These are phyloP conservation scores for Colletotrichum brevisporum DNA, from an alignment of 2,329 filamentous ascomycete genomes.

Conservation along the genomic window DNA sequence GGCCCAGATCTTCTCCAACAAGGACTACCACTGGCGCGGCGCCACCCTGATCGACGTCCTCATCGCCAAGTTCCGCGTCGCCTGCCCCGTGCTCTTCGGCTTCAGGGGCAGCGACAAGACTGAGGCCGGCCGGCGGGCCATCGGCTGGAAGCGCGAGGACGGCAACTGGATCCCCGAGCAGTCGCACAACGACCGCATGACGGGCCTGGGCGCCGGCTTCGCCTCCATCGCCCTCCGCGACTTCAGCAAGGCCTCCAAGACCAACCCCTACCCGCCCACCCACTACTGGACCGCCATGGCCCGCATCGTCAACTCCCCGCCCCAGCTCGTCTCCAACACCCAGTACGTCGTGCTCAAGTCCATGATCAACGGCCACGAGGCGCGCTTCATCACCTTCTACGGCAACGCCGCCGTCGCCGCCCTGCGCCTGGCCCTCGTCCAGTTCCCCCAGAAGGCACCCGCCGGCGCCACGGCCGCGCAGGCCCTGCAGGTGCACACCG, in stretches of 20 bases:
- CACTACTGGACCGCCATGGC: slow-evolving; percentile 89
- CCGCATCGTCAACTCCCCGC: slow-evolving; percentile 81
- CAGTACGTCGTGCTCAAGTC: slow-evolving; percentile 79
- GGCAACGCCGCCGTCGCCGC: slow-evolving; percentile 82
- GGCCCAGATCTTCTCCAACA: slow-evolving; percentile 80
- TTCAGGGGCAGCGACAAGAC: slow-evolving; percentile 83
- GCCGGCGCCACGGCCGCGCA: slow-evolving; percentile 64
- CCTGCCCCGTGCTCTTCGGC: slow-evolving; percentile 89
- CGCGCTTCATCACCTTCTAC: slow-evolving; percentile 85
- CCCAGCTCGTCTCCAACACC: slow-evolving; percentile 77
- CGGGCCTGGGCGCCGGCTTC: slow-evolving; percentile 86
- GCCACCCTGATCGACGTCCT: slow-evolving; percentile 84
- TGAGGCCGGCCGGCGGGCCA: slow-evolving; percentile 72
- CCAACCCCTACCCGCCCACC: slow-evolving; percentile 82
- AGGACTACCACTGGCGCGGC: slow-evolving; percentile 77
- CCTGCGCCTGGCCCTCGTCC: slow-evolving; percentile 78
- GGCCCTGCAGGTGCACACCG: slow-evolving; percentile 67
- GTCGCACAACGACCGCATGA: slow-evolving; percentile 86
- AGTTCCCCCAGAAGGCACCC: slow-evolving; percentile 73
- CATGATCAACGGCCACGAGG: slow-evolving; percentile 80
- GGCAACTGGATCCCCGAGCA: slow-evolving; percentile 76
- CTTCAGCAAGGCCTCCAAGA: slow-evolving; percentile 77
- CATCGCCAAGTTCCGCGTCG: slow-evolving; percentile 84
- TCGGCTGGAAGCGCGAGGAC: slow-evolving; percentile 80
- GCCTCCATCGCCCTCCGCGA: slow-evolving; percentile 87